Base-by-base conservation (phyloP, 2,329 filamentous ascomycete genomes). In the Neonectria hederae region DNA sequence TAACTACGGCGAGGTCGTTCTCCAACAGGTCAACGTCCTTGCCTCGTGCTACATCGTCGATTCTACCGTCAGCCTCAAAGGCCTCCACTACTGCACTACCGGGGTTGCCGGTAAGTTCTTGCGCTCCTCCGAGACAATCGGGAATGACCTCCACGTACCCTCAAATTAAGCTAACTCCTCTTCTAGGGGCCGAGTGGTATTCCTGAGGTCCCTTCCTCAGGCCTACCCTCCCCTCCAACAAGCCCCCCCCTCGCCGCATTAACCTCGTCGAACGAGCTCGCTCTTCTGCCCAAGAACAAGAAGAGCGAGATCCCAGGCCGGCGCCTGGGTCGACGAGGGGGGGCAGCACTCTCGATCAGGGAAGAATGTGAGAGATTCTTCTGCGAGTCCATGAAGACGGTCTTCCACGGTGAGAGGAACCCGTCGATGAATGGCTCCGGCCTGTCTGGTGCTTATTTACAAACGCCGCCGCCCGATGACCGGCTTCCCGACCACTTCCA, bases 291-390 rank as follows among this genome's bases (percentile, higher is more conserved):
- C 72, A 89, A 89, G 80, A 80, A 79, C 76, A 80, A 78, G 76
- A 82, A 78, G 76, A 78, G 78, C 75, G 79, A 80, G 69, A 78
- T 77, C 72, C 78, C 78, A 74, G 78, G 77, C 74, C 74, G 74
- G 70, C 77, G 76, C 76, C 77, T 79, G 78, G 81, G 82, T 79
- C 84, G 87, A 78, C 87, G 86, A 91, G 92, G 92, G 92, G 94
- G 94, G 93, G 94, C 94, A 90, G 90, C 93, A 92, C 89, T 92
- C 83, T 90, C 90, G 85, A 97, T 97, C 87, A 94, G 92, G 92
- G 94, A 92, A 94, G 94, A 97, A 93, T 97, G 94, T 97, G 94
- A 97, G 94, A 97, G 94, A 87, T 95, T 97, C 91, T 97, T 97
- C 89, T 97, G 94, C 85, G 93, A 95, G 91, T 91, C 90, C 87